Evolutionary conservation across 192 early-diverging fungal species (phyloP).

Genomic region (Dissophora globulifera): DNA sequence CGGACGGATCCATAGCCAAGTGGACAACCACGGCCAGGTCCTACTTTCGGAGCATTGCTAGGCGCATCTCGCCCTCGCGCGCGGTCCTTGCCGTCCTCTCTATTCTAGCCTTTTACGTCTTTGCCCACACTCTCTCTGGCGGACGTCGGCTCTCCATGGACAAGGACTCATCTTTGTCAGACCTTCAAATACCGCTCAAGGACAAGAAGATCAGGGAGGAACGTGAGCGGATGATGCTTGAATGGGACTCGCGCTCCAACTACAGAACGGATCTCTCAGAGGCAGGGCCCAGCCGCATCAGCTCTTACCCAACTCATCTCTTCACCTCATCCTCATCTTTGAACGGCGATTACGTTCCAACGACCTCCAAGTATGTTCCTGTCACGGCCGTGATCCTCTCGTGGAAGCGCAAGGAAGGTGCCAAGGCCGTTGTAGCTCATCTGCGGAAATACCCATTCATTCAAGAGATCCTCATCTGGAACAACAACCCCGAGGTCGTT

Average conservation of each 20-base stretch:
- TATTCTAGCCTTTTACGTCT: slow-evolving; percentile 22
- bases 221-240: slow-evolving; percentile 30
- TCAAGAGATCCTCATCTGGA: slow-evolving; percentile 62
- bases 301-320: slow-evolving; percentile 25
- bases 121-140: slow-evolving; percentile 5
- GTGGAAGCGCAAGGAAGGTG: slow-evolving; percentile 55
- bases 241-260: slow-evolving; percentile 47
- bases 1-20: slow-evolving; percentile 2
- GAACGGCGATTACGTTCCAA: neutral
- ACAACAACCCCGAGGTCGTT: slow-evolving; percentile 48
- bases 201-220: slow-evolving; percentile 24
- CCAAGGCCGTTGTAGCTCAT: slow-evolving; percentile 55
- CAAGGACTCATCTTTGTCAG: neutral
- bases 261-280: slow-evolving; percentile 44
- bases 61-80: slow-evolving; percentile 22
- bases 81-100: slow-evolving; percentile 19
- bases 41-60: slow-evolving; percentile 11
- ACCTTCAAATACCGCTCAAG: slow-evolving; percentile 1
- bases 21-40: neutral
- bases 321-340: slow-evolving; percentile 15
- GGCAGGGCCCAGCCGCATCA: slow-evolving; percentile 22
- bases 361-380: slow-evolving; percentile 40
- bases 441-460: slow-evolving; percentile 61
- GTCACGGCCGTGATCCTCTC: slow-evolving; percentile 60
- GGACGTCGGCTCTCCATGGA: no score